phyloP scores from a whole-genome alignment of 2,329 filamentous ascomycete genomes.

The Clathrospora elynae region DNA sequence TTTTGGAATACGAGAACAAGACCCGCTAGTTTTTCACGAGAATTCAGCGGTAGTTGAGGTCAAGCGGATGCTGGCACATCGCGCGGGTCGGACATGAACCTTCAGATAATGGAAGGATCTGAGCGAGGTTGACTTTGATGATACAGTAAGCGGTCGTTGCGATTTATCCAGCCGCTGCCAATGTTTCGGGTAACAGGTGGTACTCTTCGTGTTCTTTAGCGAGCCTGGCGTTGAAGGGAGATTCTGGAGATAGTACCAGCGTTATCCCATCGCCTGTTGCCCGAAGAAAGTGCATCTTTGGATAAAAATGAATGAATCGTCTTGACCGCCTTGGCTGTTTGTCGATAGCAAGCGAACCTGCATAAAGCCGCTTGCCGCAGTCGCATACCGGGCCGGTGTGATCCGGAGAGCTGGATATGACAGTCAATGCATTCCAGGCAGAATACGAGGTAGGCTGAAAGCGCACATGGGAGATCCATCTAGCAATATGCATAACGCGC shows the following conservation, averaged over 20 bases:
- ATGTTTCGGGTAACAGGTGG: slow-evolving; percentile 9
- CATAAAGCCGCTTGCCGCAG: slow-evolving; percentile 26
- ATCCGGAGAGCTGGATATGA: slow-evolving; percentile 30
- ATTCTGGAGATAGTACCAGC: slow-evolving; percentile 18
- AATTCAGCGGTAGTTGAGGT: too few species aligned
- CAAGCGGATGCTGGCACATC: slow-evolving; percentile 6
- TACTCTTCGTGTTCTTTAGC: slow-evolving; percentile 11
- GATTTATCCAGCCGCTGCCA: slow-evolving; percentile 31
- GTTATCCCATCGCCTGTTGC: slow-evolving; percentile 6
- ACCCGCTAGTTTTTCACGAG: slow-evolving; percentile 7
- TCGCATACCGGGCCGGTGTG: slow-evolving; percentile 30
- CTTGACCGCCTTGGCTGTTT: slow-evolving; percentile 3
- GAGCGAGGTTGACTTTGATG: slow-evolving; percentile 14
- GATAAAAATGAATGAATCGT: slow-evolving; percentile 8
- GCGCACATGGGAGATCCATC: slow-evolving; percentile 30
- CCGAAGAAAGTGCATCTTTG: slow-evolving; percentile 10
- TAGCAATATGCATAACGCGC: slow-evolving; percentile 31
- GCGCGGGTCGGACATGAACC: too few species aligned
- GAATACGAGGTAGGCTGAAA: slow-evolving; percentile 33
- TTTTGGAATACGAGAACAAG: slow-evolving; percentile 7
- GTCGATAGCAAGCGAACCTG: slow-evolving; percentile 4
- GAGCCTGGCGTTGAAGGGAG: slow-evolving; percentile 13
- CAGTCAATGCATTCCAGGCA: slow-evolving; percentile 25
- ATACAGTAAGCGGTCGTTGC: slow-evolving; percentile 2
- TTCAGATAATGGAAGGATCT: slow-evolving; percentile 11